phyloP scores from a whole-genome alignment of 1,284 basidiomycete species.

The Cutaneotrichosporon daszewskae region DNA sequence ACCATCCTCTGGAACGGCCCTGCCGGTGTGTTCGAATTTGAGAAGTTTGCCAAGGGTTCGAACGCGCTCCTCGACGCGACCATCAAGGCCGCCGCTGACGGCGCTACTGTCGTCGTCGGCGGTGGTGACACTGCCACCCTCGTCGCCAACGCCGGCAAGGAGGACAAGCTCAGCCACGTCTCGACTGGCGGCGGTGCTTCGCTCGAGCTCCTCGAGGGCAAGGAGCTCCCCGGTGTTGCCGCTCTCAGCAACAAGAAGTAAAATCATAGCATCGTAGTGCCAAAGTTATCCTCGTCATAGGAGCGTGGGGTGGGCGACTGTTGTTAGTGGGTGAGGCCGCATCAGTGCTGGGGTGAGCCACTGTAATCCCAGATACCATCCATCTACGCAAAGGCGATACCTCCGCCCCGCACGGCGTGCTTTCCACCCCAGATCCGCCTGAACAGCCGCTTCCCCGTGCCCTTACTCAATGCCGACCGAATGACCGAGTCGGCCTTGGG shows the following conservation, averaged over 20 bases:
- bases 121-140: constrained; percentile 91
- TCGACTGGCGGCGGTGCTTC: constrained; percentile 95
- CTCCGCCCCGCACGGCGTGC: too few species aligned
- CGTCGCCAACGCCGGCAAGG: constrained; percentile 71
- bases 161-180: constrained; percentile 89
- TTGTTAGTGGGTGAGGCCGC: too few species aligned
- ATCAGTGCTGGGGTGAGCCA: background rate
- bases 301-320: too few species aligned
- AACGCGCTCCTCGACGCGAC: constrained; percentile 78
- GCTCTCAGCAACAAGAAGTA: constrained; percentile 64
- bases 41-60: constrained; percentile 81
- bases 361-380: too few species aligned
- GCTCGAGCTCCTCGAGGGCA: constrained; percentile 93
- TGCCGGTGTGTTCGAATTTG: constrained; percentile 96
- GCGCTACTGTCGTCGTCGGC: constrained; percentile 88
- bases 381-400: too few species aligned
- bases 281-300: too few species aligned
- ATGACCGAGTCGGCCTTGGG: too few species aligned
- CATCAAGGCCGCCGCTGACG: constrained; percentile 79
- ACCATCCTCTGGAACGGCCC: constrained; percentile 99
- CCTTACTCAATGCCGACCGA: too few species aligned
- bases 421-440: too few species aligned
- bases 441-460: too few species aligned
- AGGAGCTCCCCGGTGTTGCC: constrained; percentile 80
- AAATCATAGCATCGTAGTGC: too few species aligned